These are phyloP conservation scores for Penicillium maclennaniae DNA, from an alignment of 495 filamentous ascomycete genomes.

Conservation along the genomic window DNA sequence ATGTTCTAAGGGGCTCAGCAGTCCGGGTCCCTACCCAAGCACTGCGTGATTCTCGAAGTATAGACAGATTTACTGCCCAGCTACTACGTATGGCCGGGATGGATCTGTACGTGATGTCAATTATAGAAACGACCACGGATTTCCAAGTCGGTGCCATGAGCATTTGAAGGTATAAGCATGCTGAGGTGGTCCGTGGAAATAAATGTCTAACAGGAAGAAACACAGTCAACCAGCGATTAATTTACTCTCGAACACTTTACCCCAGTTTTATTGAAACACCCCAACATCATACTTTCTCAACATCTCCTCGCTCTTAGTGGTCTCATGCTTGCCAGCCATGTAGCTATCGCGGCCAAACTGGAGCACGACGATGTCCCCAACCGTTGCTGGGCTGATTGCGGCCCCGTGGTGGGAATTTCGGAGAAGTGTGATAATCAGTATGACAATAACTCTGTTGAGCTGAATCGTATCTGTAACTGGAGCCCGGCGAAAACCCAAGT, in stretches of 20 bases:
- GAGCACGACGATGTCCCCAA: constrained; percentile 33
- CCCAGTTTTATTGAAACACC: not conserved
- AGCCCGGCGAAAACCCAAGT: constrained; percentile 21
- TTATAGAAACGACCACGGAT: constrained; percentile 12
- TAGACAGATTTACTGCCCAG: not conserved
- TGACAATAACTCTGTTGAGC: constrained; percentile 28
- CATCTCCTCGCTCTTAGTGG: constrained; percentile 26
- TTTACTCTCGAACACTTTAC: not conserved
- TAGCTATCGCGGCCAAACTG: constrained; percentile 27
- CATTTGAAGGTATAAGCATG: constrained; percentile 11
- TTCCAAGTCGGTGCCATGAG: not conserved
- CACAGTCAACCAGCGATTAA: not conserved
- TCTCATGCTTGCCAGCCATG: constrained; percentile 26
- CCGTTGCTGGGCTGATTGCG: constrained; percentile 30
- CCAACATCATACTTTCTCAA: constrained; percentile 24
- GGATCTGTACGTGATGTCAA: constrained; percentile 3
- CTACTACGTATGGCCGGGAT: constrained; percentile 8
- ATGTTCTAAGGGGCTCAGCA: constrained; percentile 4
- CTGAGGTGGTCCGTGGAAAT: not conserved
- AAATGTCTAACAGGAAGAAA: not conserved
- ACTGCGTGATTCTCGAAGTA: not conserved
- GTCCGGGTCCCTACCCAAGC: not conserved
- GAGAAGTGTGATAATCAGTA: constrained; percentile 25
- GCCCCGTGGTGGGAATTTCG: constrained; percentile 24
- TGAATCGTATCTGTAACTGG: constrained; percentile 34